A percentile compares a stretch with the other conserved stretches of the same genome.
Conservation (phyloP, 305 asterid genomes). For the Solanum chacoense region DNA sequence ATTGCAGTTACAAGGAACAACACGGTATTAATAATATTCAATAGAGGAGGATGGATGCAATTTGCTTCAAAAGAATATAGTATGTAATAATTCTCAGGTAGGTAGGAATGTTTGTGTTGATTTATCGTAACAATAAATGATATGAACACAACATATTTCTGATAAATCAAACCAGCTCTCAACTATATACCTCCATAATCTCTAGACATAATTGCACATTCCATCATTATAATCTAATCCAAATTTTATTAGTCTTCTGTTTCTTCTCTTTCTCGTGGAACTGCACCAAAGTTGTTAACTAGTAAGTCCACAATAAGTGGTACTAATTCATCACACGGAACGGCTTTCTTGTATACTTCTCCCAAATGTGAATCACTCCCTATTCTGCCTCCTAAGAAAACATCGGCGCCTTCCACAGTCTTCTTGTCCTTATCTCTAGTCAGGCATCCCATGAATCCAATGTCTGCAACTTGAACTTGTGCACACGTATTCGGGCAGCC, state of each 20-base stretch:
- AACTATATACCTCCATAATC: background rate
- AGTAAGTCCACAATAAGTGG: conserved; percentile 66
- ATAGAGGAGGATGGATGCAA: background rate
- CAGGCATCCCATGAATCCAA: conserved; percentile 98
- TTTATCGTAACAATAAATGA: background rate
- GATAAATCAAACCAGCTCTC: background rate
- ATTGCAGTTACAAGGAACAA: background rate
- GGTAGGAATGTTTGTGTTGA: background rate
- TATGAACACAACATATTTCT: background rate
- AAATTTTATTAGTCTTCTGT: conserved; percentile 33
- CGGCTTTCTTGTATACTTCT: conserved; percentile 65
- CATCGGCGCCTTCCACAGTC: conserved; percentile 77
- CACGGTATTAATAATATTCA: background rate
- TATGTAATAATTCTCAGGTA: background rate
- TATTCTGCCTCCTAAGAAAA: conserved; percentile 74
- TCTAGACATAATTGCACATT: background rate
- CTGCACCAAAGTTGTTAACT: conserved; percentile 69
- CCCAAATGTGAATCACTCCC: conserved; percentile 97
- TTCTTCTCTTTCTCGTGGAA: conserved; percentile 56
- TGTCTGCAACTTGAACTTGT: conserved; percentile 93
- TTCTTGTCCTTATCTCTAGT: conserved; percentile 53
- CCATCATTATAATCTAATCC: background rate
- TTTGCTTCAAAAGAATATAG: background rate
- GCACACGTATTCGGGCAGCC: conserved; percentile 91
- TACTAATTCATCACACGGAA: conserved; percentile 84